phyloP scores from a whole-genome alignment of 2,329 filamentous ascomycete species.

The Aureobasidium zeae region DNA sequence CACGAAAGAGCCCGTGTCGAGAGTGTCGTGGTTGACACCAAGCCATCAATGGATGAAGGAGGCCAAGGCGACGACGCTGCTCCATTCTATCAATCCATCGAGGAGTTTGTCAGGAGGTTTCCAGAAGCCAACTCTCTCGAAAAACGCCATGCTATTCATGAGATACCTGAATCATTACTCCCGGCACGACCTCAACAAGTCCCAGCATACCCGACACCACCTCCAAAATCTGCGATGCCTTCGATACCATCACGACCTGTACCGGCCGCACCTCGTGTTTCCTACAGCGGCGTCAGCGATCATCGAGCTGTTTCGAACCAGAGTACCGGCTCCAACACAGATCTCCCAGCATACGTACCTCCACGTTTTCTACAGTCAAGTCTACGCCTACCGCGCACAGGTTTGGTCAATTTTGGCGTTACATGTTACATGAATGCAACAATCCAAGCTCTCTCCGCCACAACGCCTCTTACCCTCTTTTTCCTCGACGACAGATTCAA shows the following conservation, averaged over 20 bases:
- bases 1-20: slow-evolving; percentile 65
- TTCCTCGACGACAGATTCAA: slow-evolving; percentile 56
- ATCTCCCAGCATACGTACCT: slow-evolving; percentile 38
- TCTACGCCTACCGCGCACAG: slow-evolving; percentile 51
- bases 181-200: slow-evolving; percentile 24
- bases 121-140: slow-evolving; percentile 57
- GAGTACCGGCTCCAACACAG: slow-evolving; percentile 26
- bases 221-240: slow-evolving; percentile 34
- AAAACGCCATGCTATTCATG: slow-evolving; percentile 38
- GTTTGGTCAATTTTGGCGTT: slow-evolving; percentile 69
- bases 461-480: slow-evolving; percentile 51
- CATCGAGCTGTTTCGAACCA: slow-evolving; percentile 30
- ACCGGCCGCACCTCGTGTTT: slow-evolving; percentile 50
- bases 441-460: slow-evolving; percentile 72
- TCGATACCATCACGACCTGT: slow-evolving; percentile 51
- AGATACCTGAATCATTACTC: slow-evolving; percentile 25
- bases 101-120: slow-evolving; percentile 76
- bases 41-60: slow-evolving; percentile 25
- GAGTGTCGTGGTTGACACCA: slow-evolving; percentile 38
- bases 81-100: slow-evolving; percentile 58
- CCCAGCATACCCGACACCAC: slow-evolving; percentile 25
- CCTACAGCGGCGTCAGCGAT: slow-evolving; percentile 73
- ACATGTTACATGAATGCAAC: slow-evolving; percentile 93
- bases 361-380: slow-evolving; percentile 37
- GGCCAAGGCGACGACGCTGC: slow-evolving; percentile 30